Base-by-base conservation (phyloP, 2,329 filamentous ascomycete species). In the Phialocephala subalpina region DNA sequence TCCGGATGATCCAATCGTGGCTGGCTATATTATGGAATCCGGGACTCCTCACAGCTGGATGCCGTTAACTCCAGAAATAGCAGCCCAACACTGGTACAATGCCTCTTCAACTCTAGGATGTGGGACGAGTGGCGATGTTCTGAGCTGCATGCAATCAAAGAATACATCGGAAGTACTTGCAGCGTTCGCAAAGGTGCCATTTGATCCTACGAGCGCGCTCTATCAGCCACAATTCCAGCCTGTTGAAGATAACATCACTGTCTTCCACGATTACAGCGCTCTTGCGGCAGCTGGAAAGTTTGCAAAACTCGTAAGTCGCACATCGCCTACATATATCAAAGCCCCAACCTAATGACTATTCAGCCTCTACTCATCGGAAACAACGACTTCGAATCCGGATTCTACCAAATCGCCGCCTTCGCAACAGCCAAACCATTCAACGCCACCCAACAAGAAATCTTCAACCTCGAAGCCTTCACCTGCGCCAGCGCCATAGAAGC, bases 391-490 rank as follows among this genome's bases (percentile, higher is more conserved):
- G 74, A 76, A 66, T 67, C 70, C 2, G 73, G 69, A 18, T 65
- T 69, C 25, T 74, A 69, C 63, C 65, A 67, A 55, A 60, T 69
- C 14, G 42, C 61, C 20, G 67, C 67, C 4, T 66, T 64, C 40
- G 52, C 58, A 20, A 60, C 58, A 3, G 25, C 22, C 9, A 60
- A 60, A 33, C 9, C 22, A 9, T 60, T 49, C 58, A 49, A 49
- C 42, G 27, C 20, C 22, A 60, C 42, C n/a, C 58, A 60, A 36
- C 40, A 49, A 35, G n/a, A 33, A 2, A 18, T 66, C 18, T 67
- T 75, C 36, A 71, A 73, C 33, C 62, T 68, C 33, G 60, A 63
- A 18, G 63, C 65, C 1, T 77, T 76, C 62, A 82, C 62, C 58
- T 76, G 76, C 65, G 69, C 74, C 22, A 68, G 68, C 18, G 72